Percentiles rank a stretch among this genome's conserved stretches.
phyloP scores from a whole-genome alignment of 352 stramenopile species.

The Phytophthora sojae region DNA sequence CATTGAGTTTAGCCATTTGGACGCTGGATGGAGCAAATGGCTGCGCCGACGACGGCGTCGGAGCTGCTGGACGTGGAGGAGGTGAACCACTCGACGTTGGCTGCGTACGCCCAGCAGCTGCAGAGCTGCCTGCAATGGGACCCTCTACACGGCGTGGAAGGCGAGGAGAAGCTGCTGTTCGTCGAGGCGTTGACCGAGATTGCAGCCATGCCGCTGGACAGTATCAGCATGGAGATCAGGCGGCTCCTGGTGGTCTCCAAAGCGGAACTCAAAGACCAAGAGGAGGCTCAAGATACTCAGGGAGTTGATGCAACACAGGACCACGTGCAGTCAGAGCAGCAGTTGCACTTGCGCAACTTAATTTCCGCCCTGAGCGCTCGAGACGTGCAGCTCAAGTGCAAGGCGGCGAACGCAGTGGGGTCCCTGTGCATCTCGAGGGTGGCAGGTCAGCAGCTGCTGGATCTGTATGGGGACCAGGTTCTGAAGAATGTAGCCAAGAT shows the following conservation, averaged over 20 bases:
- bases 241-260: constrained; percentile 53
- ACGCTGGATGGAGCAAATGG: background rate
- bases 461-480: constrained; percentile 47
- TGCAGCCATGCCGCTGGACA: constrained; percentile 69
- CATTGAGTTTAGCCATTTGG: background rate
- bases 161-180: constrained; percentile 54
- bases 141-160: constrained; percentile 25
- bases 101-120: constrained; percentile 35
- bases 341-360: constrained; percentile 45
- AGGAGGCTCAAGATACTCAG: background rate
- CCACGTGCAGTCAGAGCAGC: background rate
- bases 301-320: background rate
- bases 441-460: constrained; percentile 68
- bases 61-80: constrained; percentile 10
- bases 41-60: background rate
- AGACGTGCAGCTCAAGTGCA: constrained; percentile 83
- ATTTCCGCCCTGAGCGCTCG: constrained; percentile 57
- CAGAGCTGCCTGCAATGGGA: constrained; percentile 51
- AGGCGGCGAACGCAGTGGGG: constrained; percentile 75
- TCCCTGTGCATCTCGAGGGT: constrained; percentile 80
- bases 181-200: constrained; percentile 79
- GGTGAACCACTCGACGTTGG: constrained; percentile 30
- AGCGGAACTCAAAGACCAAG: background rate
- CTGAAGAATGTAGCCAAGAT: constrained; percentile 58
- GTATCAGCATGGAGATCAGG: constrained; percentile 77